phyloP scores from a whole-genome alignment of 2,329 filamentous ascomycete species.

The Fusarium circinatum region DNA sequence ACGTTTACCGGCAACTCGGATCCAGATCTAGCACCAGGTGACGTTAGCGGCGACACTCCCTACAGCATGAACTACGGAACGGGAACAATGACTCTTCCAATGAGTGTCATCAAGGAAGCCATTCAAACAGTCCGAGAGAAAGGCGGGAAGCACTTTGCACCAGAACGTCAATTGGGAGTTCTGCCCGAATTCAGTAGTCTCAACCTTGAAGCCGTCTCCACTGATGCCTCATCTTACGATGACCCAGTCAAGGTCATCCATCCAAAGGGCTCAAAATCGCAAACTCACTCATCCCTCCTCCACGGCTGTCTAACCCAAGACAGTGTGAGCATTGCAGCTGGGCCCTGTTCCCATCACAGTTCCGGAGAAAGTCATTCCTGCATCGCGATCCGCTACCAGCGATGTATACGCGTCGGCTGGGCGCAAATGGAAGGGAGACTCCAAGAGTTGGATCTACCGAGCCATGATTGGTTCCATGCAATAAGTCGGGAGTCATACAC shows the following conservation, averaged over 20 bases:
- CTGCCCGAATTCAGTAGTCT: rapidly evolving
- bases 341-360: background rate
- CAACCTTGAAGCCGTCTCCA: background rate
- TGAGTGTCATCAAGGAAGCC: rapidly evolving
- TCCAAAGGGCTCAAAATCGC: no score
- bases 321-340: background rate
- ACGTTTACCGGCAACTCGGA: background rate
- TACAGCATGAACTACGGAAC: background rate
- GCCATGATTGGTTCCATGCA: background rate
- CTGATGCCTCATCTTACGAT: background rate
- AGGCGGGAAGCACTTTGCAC: background rate
- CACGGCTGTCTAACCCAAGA: background rate
- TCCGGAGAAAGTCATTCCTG: background rate
- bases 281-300: background rate
- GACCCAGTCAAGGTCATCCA: background rate
- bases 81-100: background rate
- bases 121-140: background rate
- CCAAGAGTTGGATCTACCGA: background rate
- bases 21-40: background rate
- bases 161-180: background rate
- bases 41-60: background rate
- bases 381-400: background rate
- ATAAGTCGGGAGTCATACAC: background rate
- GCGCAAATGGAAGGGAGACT: background rate
- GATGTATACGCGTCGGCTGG: background rate